Base-by-base conservation (phyloP, 371 early-diverging fungal species). In the Coemansia sp. region DNA sequence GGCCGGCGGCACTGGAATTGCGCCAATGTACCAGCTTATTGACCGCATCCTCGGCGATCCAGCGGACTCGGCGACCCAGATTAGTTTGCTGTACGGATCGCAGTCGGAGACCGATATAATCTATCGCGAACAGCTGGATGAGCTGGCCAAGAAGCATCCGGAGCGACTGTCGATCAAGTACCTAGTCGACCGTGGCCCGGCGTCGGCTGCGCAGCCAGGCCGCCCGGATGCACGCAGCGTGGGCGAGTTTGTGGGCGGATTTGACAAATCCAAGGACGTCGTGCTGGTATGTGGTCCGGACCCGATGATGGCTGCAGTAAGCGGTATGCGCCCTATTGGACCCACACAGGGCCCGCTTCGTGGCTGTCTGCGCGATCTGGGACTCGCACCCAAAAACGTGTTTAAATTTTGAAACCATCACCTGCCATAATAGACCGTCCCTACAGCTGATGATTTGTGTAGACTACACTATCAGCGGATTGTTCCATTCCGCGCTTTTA, bases 1-100 rank as follows among this genome's bases (percentile, higher is more conserved):
- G 65, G 88, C 86, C 33, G 96, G 97, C 63, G 98, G 99, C 16
- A 90, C 98, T 20, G 97, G 97, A 59, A 87, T 95, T 59, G 92
- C 97, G 0, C 97, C 97, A 49, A 94, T 94, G 94, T 69, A 81
- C 42, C 94, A 94, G 83, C 57, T 91, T n/a, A 82, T 90, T 30
- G 81, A 84, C 57, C 78, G 81, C 35, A 78, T 90, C 26, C 80
- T 93, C 52, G 63, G 71, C 38, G 82, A 90, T 66, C 85, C 89
- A 1, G 68, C 76, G 3, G 90, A 93, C 76, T 67, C 72, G 42
- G 84, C 80, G 62, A 93, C 94, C 56, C 86, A 85, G 75, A 76
- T 97, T 54, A 82, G 86, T 47, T 81, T 99, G 50, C 74, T 98
- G 49, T 96, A 90, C 65, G 95, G 88, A 42, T 94, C 92, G 74